phyloP scores from a whole-genome alignment of 2,329 filamentous ascomycete genomes.

The Cadophora sp. region DNA sequence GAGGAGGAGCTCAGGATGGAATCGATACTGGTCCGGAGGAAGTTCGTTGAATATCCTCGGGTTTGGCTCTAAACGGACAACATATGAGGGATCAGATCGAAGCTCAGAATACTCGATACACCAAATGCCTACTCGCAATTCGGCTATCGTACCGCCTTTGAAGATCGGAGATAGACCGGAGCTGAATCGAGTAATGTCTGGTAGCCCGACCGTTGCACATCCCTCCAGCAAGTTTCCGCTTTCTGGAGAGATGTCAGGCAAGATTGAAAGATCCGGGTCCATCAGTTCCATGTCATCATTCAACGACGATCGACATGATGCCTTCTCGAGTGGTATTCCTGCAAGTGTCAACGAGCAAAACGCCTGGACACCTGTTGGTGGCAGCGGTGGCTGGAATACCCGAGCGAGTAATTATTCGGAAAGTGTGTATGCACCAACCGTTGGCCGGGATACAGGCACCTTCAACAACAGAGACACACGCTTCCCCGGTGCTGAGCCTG shows the following conservation, averaged over 20 bases:
- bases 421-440: slow-evolving; percentile 52
- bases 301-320: slow-evolving; percentile 47
- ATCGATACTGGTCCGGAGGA: slow-evolving; percentile 78
- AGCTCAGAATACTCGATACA: slow-evolving; percentile 60
- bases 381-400: slow-evolving; percentile 51
- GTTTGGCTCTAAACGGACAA: slow-evolving; percentile 55
- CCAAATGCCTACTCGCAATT: slow-evolving; percentile 58
- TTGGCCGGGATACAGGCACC: slow-evolving; percentile 45
- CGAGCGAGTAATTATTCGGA: slow-evolving; percentile 61
- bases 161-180: slow-evolving; percentile 62
- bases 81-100: slow-evolving; percentile 54
- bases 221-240: slow-evolving; percentile 53
- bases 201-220: slow-evolving; percentile 72
- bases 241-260: slow-evolving; percentile 64
- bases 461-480: slow-evolving; percentile 31
- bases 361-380: slow-evolving; percentile 39
- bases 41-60: slow-evolving; percentile 71
- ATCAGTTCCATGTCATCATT: slow-evolving; percentile 42
- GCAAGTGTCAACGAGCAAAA: slow-evolving; percentile 56
- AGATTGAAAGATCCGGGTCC: slow-evolving; percentile 64
- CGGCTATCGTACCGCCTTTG: slow-evolving; percentile 73
- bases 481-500: slow-evolving; percentile 29
- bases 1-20: slow-evolving; percentile 76
- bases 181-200: slow-evolving; percentile 69
- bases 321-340: slow-evolving; percentile 70